Conservation (phyloP, 192 early-diverging fungal genomes). For the Cladochytrium replicatum region DNA sequence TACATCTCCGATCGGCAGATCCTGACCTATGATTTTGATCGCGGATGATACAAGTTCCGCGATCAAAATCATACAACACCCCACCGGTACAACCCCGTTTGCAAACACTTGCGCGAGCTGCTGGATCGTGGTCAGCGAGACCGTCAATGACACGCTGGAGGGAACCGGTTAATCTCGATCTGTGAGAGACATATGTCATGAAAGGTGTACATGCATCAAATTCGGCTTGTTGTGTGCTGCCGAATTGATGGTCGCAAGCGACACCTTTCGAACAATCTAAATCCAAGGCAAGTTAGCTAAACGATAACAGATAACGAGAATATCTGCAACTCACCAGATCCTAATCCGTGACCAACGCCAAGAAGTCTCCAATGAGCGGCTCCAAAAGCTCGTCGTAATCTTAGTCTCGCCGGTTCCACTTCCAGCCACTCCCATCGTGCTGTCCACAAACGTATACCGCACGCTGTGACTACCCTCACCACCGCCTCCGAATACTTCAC, state of each 20-base stretch:
- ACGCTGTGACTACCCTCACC: conserved; percentile 68
- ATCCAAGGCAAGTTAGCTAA: background rate
- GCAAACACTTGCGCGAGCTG: conserved; percentile 76
- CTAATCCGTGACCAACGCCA: conserved; percentile 59
- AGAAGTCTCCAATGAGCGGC: conserved; percentile 63
- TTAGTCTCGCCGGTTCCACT: conserved; percentile 23
- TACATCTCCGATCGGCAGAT: no score
- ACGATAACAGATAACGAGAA: conserved; percentile 7
- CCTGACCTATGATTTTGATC: no score
- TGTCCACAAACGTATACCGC: conserved; percentile 72
- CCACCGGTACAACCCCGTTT: conserved; percentile 21
- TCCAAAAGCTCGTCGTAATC: conserved; percentile 59
- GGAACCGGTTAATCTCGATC: conserved; percentile 62
- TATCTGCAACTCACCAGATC: conserved; percentile 47
- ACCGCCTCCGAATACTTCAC: conserved; percentile 42
- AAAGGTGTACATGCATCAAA: conserved; percentile 84
- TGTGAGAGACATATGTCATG: conserved; percentile 70
- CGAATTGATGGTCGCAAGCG: conserved; percentile 68
- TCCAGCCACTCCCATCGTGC: no score
- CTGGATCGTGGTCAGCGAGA: conserved; percentile 72
- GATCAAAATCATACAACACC: no score
- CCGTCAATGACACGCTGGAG: conserved; percentile 67
- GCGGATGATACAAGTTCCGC: no score
- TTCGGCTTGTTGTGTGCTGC: conserved; percentile 80
- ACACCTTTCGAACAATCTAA: conserved; percentile 64